Evolutionary conservation across 345 rosid genomes (phyloP), one percentile per base, ranked within the genome.

Genomic region (Melaleuca alternifolia): DNA sequence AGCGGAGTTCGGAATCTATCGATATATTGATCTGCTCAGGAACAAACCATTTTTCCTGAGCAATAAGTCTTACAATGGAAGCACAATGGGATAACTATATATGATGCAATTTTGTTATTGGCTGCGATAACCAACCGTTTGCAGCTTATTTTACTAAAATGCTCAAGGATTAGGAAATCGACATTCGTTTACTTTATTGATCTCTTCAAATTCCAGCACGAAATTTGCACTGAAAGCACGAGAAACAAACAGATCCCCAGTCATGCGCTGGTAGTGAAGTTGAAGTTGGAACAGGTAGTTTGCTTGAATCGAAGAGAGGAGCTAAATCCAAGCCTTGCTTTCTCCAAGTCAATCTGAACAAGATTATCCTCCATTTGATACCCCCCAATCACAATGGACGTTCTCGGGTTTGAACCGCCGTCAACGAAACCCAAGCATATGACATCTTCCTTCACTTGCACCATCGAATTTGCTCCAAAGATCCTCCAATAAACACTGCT

Each of bases 281-380:
- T 94, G 90, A 95, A 94, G 90, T 94, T 92, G 91, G 94, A 89
- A 85, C 97, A 94, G 6, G 86, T 92, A 11, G 95, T 94, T 23
- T 84, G 92, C 37, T 84, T 84, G 71, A 88, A 87, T 21, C 85
- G 62, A 56, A 90, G 90, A 7, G 90, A 89, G 51, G 91, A 86
- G 53, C 84, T 92, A 86, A 92, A 92, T 41, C 93, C 92, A 51
- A 90, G 88, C 84, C 85, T 92, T 52, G 89, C 88, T 54, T 82
- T 50, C 21, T 89, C 89, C 57, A 92, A 85, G 90, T 92, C 91
- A 71, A 92, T 79, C 84, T 92, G 87, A 18, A 92, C 16, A 53
- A 91, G 90, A 83, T 89, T 90, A 76, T 92, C 88, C 86, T 91
- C 93, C 52, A 90, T 12, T 81, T 92, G 93, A 71, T 90, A 85